These are phyloP conservation scores for Chenopodium album DNA, from an alignment of 148 eudicot genomes.

Conservation along the genomic window DNA sequence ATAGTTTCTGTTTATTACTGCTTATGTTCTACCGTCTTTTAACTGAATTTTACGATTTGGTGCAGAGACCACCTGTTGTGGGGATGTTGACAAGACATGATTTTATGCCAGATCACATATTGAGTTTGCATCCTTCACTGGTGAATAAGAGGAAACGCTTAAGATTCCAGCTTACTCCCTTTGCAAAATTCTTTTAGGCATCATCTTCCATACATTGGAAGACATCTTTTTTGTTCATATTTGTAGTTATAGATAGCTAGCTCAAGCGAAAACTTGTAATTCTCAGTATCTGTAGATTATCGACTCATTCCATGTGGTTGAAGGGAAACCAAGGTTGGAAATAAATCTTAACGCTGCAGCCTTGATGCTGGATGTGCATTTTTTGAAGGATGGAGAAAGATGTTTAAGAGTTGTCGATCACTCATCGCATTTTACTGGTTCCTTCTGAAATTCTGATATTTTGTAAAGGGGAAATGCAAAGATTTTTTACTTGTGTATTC, in stretches of 20 bases:
- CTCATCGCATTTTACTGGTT: neutral
- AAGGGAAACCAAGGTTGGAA: neutral
- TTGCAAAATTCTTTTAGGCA: constrained; percentile 33
- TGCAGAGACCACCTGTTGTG: constrained; percentile 80
- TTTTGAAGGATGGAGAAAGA: neutral
- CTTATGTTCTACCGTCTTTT: neutral
- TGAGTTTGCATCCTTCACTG: constrained; percentile 60
- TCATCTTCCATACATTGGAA: neutral
- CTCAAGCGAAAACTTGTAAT: neutral
- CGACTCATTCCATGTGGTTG: neutral
- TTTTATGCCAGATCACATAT: constrained; percentile 86
- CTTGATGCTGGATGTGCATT: neutral
- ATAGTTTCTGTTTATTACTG: neutral
- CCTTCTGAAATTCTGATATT: neutral
- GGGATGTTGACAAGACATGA: constrained; percentile 97
- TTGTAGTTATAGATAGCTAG: neutral
- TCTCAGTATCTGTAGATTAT: neutral
- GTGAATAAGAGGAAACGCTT: constrained; percentile 51
- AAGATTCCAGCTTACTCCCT: constrained; percentile 43
- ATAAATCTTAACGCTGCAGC: neutral
- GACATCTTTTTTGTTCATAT: neutral
- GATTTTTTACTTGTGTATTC: neutral
- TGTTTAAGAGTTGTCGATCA: neutral
- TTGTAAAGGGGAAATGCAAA: neutral
- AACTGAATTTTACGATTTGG: constrained; percentile 17